Base-by-base conservation (phyloP, 2,329 filamentous ascomycete genomes). In the Colletotrichum sidae region DNA sequence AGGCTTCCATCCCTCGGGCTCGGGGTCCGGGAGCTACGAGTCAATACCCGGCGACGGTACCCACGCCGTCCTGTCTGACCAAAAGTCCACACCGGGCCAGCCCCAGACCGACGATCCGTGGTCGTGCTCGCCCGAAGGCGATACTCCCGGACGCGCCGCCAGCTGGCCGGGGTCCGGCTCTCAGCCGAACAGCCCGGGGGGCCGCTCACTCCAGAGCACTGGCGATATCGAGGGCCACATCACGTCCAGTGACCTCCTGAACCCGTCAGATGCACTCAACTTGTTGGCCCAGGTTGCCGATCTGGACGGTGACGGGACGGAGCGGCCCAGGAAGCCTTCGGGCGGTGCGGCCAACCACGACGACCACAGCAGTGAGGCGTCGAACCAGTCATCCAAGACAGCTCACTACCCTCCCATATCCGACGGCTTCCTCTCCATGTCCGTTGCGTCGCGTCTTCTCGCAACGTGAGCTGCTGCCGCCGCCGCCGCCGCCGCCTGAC, bases 221-320 rank as follows among this genome's bases (percentile, higher is more conserved):
- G 62, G 62, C 10, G 63, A 72, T 53, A 73, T 80, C 6, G 77
- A 80, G 45, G 79, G 79, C 35, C 77, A 77, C 47, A 79, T 80
- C 61, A 77, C 77, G 1, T 77, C 79, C 0, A 75, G 76, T 0
- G 78, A 81, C 65, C 71, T 81, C 2, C 69, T 80, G 39, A 79
- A 80, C 15, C 79, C 79, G 2, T 80, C 79, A 1, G 79, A 81
- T 55, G 79, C 79, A 0, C 69, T 81, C 50, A 76, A 80, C 56
- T 65, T 81, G 15, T 67, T 81, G 33, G 79, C 78, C 35, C 79
- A 80, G 59, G 79, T 79, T 5, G 79, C 79, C 41, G 76, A 80
- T 46, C 70, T 80, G 50, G 76, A 79, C 7, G 72, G 73, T 0
- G 69, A 57, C 10, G 55, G 37, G 12, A 13, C 45, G 2, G 55